A percentile compares a stretch with the other conserved stretches of the same genome.
Evolutionary conservation across 306 rosid genomes (phyloP).

Genomic region (Vicia faba): DNA sequence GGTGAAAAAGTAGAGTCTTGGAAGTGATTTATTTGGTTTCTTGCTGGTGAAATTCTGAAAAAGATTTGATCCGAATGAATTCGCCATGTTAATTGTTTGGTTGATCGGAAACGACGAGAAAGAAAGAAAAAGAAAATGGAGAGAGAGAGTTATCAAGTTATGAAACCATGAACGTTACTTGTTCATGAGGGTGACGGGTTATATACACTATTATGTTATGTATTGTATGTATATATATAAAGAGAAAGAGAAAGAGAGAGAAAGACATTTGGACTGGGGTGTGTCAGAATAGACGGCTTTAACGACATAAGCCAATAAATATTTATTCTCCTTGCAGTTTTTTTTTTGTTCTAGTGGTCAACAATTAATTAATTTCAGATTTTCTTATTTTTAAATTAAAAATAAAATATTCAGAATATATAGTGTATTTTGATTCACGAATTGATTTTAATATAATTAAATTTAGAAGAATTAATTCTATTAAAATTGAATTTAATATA

Average conservation of each 20-base stretch:
- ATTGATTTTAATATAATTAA: too few species aligned
- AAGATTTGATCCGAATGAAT: not conserved
- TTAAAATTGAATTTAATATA: too few species aligned
- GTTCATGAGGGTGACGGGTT: conserved; percentile 16
- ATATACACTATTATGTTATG: not conserved
- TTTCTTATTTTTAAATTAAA: not conserved
- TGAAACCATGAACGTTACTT: conserved; percentile 4
- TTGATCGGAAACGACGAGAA: not conserved
- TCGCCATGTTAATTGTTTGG: conserved; percentile 50
- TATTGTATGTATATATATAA: not conserved
- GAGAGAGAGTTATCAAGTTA: not conserved
- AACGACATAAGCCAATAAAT: not conserved
- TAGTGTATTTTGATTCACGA: too few species aligned
- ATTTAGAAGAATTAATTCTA: too few species aligned
- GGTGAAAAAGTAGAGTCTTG: conserved; percentile 50
- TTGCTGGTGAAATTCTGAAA: conserved; percentile 7
- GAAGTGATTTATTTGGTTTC: conserved; percentile 40
- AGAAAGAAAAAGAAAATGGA: not conserved
- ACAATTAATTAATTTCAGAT: not conserved
- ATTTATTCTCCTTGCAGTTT: conserved; percentile 5
- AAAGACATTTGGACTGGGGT: not conserved
- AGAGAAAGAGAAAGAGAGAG: not conserved
- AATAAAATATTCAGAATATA: too few species aligned
- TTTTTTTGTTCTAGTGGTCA: not conserved
- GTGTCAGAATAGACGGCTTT: conserved; percentile 16